Percentiles rank a stretch among this genome's conserved stretches.
phyloP scores from a whole-genome alignment of 2,329 filamentous ascomycete genomes.

The Neopestalotiopsis rosae region DNA sequence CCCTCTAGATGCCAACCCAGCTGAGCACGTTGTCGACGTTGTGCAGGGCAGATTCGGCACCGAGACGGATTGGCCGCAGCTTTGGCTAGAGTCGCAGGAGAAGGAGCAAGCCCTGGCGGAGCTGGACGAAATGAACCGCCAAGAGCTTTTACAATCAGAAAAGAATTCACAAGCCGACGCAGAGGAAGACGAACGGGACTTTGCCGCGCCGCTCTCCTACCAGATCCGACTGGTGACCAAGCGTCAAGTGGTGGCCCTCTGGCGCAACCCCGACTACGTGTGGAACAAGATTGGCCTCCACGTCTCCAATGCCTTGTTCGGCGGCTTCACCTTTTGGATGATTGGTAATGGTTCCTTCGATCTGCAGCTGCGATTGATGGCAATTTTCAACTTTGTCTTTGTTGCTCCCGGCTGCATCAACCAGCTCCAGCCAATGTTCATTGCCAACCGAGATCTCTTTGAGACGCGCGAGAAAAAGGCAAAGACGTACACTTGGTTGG shows the following conservation, averaged over 20 bases:
- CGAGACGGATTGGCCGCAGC: constrained; percentile 23
- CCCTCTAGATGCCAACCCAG: constrained; percentile 45
- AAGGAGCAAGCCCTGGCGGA: constrained; percentile 15
- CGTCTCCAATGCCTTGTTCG: constrained; percentile 47
- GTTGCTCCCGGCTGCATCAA: constrained; percentile 53
- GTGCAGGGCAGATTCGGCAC: constrained; percentile 55
- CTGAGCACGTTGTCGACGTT: constrained; percentile 51
- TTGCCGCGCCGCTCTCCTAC: constrained; percentile 19
- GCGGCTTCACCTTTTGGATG: constrained; percentile 52
- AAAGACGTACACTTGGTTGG: constrained; percentile 84
- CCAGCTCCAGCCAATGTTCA: constrained; percentile 75
- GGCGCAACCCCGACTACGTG: constrained; percentile 40
- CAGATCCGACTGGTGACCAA: constrained; percentile 21
- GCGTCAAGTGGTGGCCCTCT: constrained; percentile 20
- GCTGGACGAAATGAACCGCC: constrained; percentile 16
- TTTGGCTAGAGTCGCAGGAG: constrained; percentile 22
- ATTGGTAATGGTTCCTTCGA: constrained; percentile 44
- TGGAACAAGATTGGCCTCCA: constrained; percentile 52
- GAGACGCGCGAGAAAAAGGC: constrained; percentile 85
- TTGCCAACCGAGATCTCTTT: constrained; percentile 82
- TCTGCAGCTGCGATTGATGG: constrained; percentile 50
- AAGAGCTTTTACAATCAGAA: background rate
- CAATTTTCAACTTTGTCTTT: constrained; percentile 59
- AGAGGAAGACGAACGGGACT: constrained; percentile 7
- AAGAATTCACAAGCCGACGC: background rate